Evolutionary conservation across 2,329 filamentous ascomycete species (phyloP).

Genomic region (Cytospora mali): DNA sequence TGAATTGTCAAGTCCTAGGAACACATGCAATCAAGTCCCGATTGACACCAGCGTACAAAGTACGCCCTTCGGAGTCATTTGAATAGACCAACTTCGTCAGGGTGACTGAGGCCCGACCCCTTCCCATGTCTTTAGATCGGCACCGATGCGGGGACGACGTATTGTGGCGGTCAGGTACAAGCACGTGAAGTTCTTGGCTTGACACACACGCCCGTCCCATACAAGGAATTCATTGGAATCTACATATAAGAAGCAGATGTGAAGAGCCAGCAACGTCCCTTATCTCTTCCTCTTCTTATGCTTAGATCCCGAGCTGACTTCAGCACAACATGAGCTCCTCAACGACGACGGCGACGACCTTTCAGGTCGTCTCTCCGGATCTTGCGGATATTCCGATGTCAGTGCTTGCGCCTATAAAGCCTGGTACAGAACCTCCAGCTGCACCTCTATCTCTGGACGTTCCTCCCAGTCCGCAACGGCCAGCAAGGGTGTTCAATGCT

Average conservation of each 20-base stretch:
- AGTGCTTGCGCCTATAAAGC: not conserved
- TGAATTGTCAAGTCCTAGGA: not conserved
- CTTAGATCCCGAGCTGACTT: not conserved
- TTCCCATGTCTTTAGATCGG: not conserved
- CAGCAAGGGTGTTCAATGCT: slow-evolving; percentile 5
- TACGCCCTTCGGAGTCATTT: slow-evolving; percentile 5
- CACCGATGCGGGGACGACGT: slow-evolving; percentile 10
- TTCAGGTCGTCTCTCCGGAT: not conserved
- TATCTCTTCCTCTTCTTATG: no score
- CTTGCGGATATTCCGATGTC: not conserved
- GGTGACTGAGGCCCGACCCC: slow-evolving; percentile 15
- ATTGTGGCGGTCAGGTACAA: not conserved
- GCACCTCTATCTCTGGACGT: not conserved
- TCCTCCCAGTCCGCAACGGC: not conserved
- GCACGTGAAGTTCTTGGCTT: not conserved
- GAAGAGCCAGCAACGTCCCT: no score
- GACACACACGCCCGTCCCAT: not conserved
- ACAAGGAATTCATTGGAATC: not conserved
- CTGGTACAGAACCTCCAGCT: not conserved
- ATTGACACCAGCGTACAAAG: not conserved
- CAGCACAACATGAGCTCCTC: not conserved
- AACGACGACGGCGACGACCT: not conserved
- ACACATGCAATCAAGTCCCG: not conserved
- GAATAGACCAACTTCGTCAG: not conserved
- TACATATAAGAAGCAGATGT: no score